A percentile compares a stretch with the other conserved stretches of the same genome.
Evolutionary conservation across 208 protist species (phyloP).

Genomic region (Trypanosoma theileri): DNA sequence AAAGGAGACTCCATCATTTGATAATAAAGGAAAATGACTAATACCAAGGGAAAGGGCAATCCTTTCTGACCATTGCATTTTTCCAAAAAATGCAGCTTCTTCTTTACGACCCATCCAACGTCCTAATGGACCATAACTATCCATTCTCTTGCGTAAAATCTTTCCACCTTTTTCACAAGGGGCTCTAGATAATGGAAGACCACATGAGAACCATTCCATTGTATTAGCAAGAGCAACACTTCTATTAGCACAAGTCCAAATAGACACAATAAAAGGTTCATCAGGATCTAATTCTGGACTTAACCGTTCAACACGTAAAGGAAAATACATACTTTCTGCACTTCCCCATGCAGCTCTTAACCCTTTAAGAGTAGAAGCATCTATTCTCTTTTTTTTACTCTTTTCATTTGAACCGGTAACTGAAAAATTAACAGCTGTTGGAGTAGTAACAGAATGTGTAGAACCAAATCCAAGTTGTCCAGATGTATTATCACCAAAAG

Average conservation of each 20-base stretch:
- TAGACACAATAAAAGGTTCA: slow-evolving; percentile 29
- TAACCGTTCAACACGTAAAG: slow-evolving; percentile 66
- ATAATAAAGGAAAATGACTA: slow-evolving; percentile 6
- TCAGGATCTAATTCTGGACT: slow-evolving; percentile 32
- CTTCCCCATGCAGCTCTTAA: slow-evolving; percentile 68
- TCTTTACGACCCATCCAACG: slow-evolving; percentile 28
- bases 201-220: slow-evolving; percentile 43
- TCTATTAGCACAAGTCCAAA: slow-evolving; percentile 29
- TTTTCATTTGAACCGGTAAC: neutral
- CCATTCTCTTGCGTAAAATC: slow-evolving; percentile 9
- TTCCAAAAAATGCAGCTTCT: slow-evolving; percentile 22
- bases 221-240: slow-evolving; percentile 35
- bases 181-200: slow-evolving; percentile 20
- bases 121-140: slow-evolving; percentile 52
- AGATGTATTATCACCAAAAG: slow-evolving; percentile 79
- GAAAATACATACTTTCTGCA: slow-evolving; percentile 62
- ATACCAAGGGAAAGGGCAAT: slow-evolving; percentile 22
- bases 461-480: slow-evolving; percentile 80
- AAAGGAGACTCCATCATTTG: neutral
- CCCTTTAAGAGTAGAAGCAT: slow-evolving; percentile 49
- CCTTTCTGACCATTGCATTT: slow-evolving; percentile 46
- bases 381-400: slow-evolving; percentile 24
- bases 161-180: slow-evolving; percentile 1
- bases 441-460: slow-evolving; percentile 39
- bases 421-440: slow-evolving; percentile 40